phyloP scores from a whole-genome alignment of 2,329 filamentous ascomycete genomes.

The Arthrobotrys conoides region DNA sequence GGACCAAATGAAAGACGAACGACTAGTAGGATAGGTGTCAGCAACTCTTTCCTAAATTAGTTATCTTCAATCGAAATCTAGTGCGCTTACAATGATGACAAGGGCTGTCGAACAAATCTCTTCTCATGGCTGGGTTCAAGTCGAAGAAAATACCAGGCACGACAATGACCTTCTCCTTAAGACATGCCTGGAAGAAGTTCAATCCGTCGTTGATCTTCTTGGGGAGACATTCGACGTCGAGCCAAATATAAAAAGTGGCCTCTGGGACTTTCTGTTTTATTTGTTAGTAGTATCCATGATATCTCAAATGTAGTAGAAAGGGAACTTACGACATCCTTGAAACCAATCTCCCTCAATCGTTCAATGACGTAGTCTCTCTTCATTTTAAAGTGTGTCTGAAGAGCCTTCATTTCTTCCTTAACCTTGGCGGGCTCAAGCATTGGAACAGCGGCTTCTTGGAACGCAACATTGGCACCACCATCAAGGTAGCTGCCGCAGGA shows the following conservation, averaged over 20 bases:
- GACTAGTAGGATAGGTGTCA: conserved; percentile 69
- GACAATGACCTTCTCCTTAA: conserved; percentile 95
- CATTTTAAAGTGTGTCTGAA: conserved; percentile 89
- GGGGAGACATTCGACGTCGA: conserved; percentile 75
- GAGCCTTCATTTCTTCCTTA: conserved; percentile 85
- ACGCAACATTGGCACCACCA: conserved; percentile 92
- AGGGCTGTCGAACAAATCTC: conserved; percentile 93
- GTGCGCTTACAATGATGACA: conserved; percentile 56
- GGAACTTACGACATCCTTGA: conserved; percentile 75
- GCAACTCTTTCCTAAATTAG: not conserved
- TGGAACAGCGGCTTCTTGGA: conserved; percentile 91
- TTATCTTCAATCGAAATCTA: not conserved
- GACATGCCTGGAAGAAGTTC: conserved; percentile 95
- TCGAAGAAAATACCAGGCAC: conserved; percentile 99
- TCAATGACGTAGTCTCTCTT: conserved; percentile 93
- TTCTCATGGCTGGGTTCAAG: conserved; percentile 87
- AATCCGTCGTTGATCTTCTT: conserved; percentile 89
- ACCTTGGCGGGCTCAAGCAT: conserved; percentile 93
- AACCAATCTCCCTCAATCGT: conserved; percentile 86
- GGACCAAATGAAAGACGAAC: conserved; percentile 88
- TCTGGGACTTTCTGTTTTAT: conserved; percentile 77
- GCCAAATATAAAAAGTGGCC: conserved; percentile 93
- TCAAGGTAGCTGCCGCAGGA: conserved; percentile 95
- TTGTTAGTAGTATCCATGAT: not conserved
- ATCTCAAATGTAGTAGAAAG: too few relatives aligned